Evolutionary conservation across 176 grass and related monocot species (phyloP), one percentile per base, ranked within the genome.

Genomic region (Lolium perenne): DNA sequence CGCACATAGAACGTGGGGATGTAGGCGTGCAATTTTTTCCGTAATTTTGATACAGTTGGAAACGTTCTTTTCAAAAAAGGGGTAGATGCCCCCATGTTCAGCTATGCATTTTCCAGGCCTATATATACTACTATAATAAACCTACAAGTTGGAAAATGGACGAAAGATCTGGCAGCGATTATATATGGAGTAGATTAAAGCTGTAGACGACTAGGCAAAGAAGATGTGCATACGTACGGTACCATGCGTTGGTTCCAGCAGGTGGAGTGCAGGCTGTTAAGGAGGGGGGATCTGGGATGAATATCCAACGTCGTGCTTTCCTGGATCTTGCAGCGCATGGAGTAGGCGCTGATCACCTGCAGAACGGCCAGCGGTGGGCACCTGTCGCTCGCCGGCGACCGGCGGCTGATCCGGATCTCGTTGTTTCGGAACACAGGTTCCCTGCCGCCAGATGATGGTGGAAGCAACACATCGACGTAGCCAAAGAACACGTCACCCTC

Each of bases 301-400:
- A 85, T 53, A 74, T 74, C 71, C 16, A 10, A 2, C 29, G 32
- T 35, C 32, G 86, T 81, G 49, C 82, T 91, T 23, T 87, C 84
- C 45, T 68, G 77, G 60, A 94, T n/a, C 70, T 94, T 94, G 89
- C 86, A 91, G 61, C 92, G 89, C 56, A 91, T 74, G 3, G 80
- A 78, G 63, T 87, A 89, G 9, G 92, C 84, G 32, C 80, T 84
- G 80, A 94, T 94, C 62, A 84, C 73, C 59, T 94, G 86, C 43
- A 94, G 81, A 46, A 94, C 72, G 47, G 89, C 79, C 35, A 94
- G 84, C 32, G 92, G 92, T 54, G 89, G 89, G 54, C 92, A 91
- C 59, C 86, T 68, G 51, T 87, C 86, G 80, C 92, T 94, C 20
- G 32, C 38, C 25, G 89, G 89, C 41, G 92, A 91, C 51, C 78